A percentile compares a stretch with the other conserved stretches of the same genome.
Conservation (phyloP, 148 eudicot species). For the Vaccinium darrowii region DNA sequence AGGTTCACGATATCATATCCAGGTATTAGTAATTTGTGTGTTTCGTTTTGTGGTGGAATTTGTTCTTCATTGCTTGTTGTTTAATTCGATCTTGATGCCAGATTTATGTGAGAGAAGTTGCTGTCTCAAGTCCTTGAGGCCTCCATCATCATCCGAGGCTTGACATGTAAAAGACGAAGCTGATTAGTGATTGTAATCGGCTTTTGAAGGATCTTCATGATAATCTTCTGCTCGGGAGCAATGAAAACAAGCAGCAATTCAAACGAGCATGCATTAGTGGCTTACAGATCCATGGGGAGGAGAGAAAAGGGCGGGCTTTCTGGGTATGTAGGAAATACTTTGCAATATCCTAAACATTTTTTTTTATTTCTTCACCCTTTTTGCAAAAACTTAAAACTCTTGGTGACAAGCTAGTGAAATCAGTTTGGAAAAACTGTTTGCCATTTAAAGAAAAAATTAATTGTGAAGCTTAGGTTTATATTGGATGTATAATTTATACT, state of each 20-base stretch:
- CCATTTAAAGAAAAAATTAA: neutral
- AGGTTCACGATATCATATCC: slow-evolving; percentile 88
- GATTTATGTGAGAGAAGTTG: slow-evolving; percentile 88
- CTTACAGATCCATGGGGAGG: slow-evolving; percentile 81
- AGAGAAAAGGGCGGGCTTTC: slow-evolving; percentile 79
- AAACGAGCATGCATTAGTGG: slow-evolving; percentile 90
- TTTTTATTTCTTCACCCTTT: slow-evolving; percentile 8
- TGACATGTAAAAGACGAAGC: slow-evolving; percentile 93
- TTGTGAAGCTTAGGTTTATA: neutral
- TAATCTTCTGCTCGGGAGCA: slow-evolving; percentile 87
- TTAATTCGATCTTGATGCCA: slow-evolving; percentile 28
- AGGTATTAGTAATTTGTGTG: slow-evolving; percentile 48
- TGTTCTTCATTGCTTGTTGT: slow-evolving; percentile 8
- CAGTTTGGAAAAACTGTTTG: neutral
- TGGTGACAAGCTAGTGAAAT: neutral
- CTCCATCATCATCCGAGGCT: slow-evolving; percentile 84
- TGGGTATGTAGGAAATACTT: slow-evolving; percentile 47
- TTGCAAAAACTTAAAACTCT: neutral
- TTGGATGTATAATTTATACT: neutral
- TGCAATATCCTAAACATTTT: neutral
- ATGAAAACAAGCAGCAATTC: slow-evolving; percentile 87
- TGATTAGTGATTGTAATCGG: slow-evolving; percentile 87
- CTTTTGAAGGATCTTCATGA: slow-evolving; percentile 95
- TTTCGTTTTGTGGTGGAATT: slow-evolving; percentile 10
- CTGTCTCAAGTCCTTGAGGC: slow-evolving; percentile 95